phyloP scores from a whole-genome alignment of 257 asterid species.

The Solanum megistacrolobum region DNA sequence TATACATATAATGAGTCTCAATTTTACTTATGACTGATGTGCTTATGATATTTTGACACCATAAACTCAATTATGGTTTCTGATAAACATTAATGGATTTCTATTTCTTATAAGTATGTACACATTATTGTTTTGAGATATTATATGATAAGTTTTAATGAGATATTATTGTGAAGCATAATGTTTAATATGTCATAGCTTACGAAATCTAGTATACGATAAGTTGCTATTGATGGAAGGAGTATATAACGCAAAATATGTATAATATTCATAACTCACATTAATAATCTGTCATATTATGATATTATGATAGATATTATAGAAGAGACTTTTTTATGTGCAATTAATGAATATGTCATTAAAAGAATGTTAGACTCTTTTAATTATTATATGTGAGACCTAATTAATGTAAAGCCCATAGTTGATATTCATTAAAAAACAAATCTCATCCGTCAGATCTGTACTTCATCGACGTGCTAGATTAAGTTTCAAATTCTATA shows the following conservation, averaged over 20 bases:
- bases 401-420: background rate
- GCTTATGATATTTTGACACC: background rate
- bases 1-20: background rate
- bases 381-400: background rate
- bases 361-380: background rate
- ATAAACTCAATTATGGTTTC: background rate
- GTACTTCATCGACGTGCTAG: background rate
- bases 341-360: background rate
- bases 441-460: background rate
- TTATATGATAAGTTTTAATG: background rate
- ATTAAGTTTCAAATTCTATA: background rate
- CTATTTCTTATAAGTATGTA: background rate
- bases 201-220: background rate
- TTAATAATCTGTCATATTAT: background rate
- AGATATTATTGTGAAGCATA: too few relatives aligned
- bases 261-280: background rate
- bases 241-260: background rate
- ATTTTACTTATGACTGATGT: background rate
- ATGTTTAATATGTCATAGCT: too few relatives aligned
- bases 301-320: background rate
- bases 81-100: background rate
- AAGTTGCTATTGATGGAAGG: background rate
- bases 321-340: background rate
- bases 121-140: background rate
- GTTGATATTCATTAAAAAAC: background rate